Evolutionary conservation across 1,284 basidiomycete species (phyloP).

Genomic region (Trichosporon sp.): DNA sequence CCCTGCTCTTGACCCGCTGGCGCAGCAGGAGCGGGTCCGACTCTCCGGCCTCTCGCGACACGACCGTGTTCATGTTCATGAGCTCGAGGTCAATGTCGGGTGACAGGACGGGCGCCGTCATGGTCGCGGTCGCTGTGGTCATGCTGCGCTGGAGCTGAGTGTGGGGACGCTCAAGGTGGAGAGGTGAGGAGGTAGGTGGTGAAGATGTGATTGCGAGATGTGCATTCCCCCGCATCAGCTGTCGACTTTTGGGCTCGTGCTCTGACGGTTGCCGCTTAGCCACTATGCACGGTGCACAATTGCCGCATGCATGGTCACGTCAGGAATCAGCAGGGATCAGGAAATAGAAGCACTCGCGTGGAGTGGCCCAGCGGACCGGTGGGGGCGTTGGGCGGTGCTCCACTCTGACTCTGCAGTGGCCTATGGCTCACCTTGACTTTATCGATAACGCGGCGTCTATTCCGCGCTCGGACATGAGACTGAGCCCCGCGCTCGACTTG

Average conservation of each 20-base stretch:
- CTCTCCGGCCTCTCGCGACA: slow-evolving; percentile 43
- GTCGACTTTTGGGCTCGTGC: no score
- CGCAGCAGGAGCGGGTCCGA: slow-evolving; percentile 49
- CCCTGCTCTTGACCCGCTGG: slow-evolving; percentile 43
- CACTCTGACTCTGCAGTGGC: no score
- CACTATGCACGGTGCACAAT: no score
- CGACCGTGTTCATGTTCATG: slow-evolving; percentile 27
- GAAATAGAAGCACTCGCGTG: no score
- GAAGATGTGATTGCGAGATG: not conserved
- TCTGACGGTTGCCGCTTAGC: no score
- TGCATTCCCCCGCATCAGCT: no score
- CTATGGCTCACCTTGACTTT: no score
- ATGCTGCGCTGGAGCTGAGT: not conserved
- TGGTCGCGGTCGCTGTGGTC: not conserved
- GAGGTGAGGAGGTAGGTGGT: not conserved
- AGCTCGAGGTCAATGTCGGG: slow-evolving; percentile 34
- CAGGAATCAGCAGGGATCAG: no score
- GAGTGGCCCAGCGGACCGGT: no score
- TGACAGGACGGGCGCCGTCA: not conserved
- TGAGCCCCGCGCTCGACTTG: not conserved
- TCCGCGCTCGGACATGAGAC: not conserved
- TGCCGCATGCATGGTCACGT: no score
- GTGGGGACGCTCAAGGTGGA: not conserved
- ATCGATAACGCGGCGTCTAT: not conserved
- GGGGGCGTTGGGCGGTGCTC: not conserved